phyloP scores from a whole-genome alignment of 371 early-diverging fungal genomes.

The Mucor lusitanicus region DNA sequence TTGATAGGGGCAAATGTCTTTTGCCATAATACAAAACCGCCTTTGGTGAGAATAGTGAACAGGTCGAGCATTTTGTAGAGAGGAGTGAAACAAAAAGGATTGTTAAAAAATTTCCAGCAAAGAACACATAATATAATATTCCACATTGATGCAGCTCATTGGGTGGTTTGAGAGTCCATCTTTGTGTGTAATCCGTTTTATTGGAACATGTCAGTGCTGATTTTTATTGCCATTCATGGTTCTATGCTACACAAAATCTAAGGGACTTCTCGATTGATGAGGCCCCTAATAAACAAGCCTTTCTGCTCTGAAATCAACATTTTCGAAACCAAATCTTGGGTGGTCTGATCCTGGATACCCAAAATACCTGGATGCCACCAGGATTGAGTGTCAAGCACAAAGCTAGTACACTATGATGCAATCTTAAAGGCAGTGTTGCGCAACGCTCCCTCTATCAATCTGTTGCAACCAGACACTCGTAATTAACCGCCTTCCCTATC shows the following conservation, averaged over 20 bases:
- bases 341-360: too few species aligned
- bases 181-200: neutral
- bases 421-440: too few species aligned
- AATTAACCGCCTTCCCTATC: too few species aligned
- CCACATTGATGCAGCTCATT: neutral
- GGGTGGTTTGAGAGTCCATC: neutral
- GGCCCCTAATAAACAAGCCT: too few species aligned
- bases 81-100: neutral
- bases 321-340: too few species aligned
- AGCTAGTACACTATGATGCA: too few species aligned
- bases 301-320: too few species aligned
- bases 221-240: neutral
- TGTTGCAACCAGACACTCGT: too few species aligned
- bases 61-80: constrained; percentile 71
- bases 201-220: neutral
- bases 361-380: too few species aligned
- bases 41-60: constrained; percentile 76
- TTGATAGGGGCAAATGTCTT: constrained; percentile 61
- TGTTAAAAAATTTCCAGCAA: neutral
- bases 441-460: too few species aligned
- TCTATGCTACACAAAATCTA: neutral
- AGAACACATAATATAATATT: neutral
- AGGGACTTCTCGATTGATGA: too few species aligned
- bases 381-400: too few species aligned
- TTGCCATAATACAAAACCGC: constrained; percentile 84